Percentiles rank a stretch among this genome's conserved stretches.
These are phyloP conservation scores for Talaromyces sp. DNA, from an alignment of 2,329 filamentous ascomycete species.

Conservation along the genomic window DNA sequence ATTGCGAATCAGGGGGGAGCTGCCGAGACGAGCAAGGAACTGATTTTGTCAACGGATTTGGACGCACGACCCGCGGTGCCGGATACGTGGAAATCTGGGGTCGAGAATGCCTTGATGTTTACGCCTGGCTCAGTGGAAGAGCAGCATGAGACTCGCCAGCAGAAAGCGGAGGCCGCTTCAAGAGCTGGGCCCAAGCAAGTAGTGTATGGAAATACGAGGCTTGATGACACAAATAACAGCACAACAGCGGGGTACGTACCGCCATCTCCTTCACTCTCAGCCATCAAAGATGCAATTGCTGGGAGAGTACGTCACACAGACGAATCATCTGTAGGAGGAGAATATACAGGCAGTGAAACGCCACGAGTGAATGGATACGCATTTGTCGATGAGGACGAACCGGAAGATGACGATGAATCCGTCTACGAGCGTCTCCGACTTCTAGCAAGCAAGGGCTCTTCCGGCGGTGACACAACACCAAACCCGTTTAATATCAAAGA, in stretches of 20 bases:
- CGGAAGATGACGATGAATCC: constrained; percentile 47
- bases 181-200: constrained; percentile 71
- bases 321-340: constrained; percentile 48
- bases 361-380: constrained; percentile 89
- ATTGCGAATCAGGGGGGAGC: constrained; percentile 58
- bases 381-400: constrained; percentile 75
- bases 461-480: constrained; percentile 43
- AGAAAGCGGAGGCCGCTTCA: constrained; percentile 65
- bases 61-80: constrained; percentile 72
- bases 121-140: constrained; percentile 48
- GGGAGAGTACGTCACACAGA: constrained; percentile 61
- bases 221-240: constrained; percentile 32
- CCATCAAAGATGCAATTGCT: constrained; percentile 76
- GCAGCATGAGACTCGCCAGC: constrained; percentile 54
- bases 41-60: constrained; percentile 57
- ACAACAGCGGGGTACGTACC: constrained; percentile 52
- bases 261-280: constrained; percentile 75
- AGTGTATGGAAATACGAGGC: constrained; percentile 75
- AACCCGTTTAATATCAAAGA: constrained; percentile 79
- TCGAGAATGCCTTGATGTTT: constrained; percentile 88
- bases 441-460: constrained; percentile 30
- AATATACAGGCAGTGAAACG: constrained; percentile 64
- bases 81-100: constrained; percentile 67
- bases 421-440: constrained; percentile 25
- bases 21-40: constrained; percentile 43